Conservation (phyloP, 345 rosid species). For the Toxicodendron radicans region DNA sequence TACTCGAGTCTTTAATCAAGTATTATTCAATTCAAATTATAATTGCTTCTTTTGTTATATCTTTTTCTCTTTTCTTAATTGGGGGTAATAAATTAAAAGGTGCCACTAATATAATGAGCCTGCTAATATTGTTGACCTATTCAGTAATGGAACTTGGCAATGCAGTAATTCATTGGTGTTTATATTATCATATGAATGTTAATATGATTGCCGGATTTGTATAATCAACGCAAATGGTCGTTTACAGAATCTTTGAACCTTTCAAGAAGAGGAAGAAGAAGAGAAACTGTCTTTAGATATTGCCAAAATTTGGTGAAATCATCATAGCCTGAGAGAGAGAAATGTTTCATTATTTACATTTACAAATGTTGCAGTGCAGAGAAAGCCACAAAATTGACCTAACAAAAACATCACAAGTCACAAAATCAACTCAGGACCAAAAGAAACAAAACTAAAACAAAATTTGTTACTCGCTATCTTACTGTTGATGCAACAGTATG, state of each 20-base stretch:
- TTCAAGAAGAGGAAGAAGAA: not conserved
- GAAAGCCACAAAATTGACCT: constrained; percentile 1
- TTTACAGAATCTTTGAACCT: not conserved
- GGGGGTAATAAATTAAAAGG: not conserved
- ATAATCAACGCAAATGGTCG: not conserved
- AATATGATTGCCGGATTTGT: no score
- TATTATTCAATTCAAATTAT: no score
- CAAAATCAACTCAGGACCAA: no score
- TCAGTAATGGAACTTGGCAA: no score
- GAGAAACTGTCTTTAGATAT: not conserved
- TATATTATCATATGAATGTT: no score
- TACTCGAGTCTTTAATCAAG: not conserved
- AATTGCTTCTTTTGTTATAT: not conserved
- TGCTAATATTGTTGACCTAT: no score
- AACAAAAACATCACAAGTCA: constrained; percentile 1
- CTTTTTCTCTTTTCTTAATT: no score
- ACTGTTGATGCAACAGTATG: constrained; percentile 65
- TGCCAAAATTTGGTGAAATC: not conserved
- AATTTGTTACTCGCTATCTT: constrained; percentile 27
- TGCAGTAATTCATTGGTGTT: no score
- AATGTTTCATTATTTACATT: constrained; percentile 9
- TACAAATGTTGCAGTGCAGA: constrained; percentile 8
- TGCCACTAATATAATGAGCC: no score
- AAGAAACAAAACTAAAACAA: not conserved
- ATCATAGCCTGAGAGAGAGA: not conserved